A percentile compares a stretch with the other conserved stretches of the same genome.
These are phyloP conservation scores for Cryptococcus neoformans DNA, from an alignment of 1,284 basidiomycete species.

Conservation along the genomic window DNA sequence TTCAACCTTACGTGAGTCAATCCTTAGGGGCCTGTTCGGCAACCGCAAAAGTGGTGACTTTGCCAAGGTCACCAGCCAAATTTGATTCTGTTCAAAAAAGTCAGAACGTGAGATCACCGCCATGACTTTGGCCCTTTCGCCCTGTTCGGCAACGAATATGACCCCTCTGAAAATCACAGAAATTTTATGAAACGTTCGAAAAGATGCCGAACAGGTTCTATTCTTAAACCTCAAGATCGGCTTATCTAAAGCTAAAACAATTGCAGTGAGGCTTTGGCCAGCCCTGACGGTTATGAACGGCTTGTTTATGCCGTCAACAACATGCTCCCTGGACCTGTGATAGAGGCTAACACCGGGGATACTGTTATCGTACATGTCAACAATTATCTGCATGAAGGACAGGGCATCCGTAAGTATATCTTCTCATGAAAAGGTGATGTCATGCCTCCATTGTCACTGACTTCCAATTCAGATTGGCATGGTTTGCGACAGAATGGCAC, in stretches of 20 bases:
- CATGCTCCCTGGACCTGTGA: conserved; percentile 26
- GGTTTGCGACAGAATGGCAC: conserved; percentile 32
- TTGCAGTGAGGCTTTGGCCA: conserved; percentile 2
- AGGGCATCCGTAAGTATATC: conserved; percentile 22
- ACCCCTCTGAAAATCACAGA: no score
- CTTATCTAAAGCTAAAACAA: background rate
- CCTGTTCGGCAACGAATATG: no score
- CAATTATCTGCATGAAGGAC: conserved; percentile 25
- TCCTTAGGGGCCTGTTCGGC: background rate
- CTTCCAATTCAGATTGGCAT: conserved; percentile 29
- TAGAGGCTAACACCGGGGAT: conserved; percentile 37
- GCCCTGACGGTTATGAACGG: conserved; percentile 21
- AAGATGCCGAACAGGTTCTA: no score
- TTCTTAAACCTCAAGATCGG: no score
- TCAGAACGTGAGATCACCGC: no score
- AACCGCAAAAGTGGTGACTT: no score
- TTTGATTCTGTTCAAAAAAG: no score
- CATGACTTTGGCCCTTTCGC: no score
- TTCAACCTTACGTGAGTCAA: conserved; percentile 13
- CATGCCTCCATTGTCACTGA: background rate
- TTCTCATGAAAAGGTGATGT: background rate
- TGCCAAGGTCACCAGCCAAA: no score
- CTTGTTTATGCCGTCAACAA: conserved; percentile 23
- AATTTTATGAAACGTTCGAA: no score
- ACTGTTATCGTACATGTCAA: conserved; percentile 27